Percentiles rank a stretch among this genome's conserved stretches.
Evolutionary conservation across 257 asterid genomes (phyloP).

Genomic region (Solanum megistacrolobum): DNA sequence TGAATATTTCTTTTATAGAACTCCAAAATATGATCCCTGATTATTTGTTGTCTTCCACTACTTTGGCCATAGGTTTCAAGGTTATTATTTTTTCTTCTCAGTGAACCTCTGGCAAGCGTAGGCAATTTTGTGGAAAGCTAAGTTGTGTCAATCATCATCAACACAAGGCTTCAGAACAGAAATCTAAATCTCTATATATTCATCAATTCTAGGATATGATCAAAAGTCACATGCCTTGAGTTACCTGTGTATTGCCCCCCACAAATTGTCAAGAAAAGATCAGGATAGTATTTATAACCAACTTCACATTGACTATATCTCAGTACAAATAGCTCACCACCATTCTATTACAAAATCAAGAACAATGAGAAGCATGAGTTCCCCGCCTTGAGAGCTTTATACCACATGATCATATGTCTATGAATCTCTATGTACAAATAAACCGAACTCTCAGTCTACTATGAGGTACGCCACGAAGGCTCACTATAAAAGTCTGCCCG

Average conservation of each 20-base stretch:
- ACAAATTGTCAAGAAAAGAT: background rate
- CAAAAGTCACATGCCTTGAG: background rate
- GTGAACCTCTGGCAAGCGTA: background rate
- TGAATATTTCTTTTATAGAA: background rate
- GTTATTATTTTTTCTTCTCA: background rate
- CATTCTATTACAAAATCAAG: background rate
- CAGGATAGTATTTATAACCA: background rate
- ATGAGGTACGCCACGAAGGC: background rate
- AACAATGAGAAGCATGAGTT: background rate
- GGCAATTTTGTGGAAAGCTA: background rate
- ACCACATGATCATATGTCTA: background rate
- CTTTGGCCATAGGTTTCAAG: background rate
- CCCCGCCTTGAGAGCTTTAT: background rate
- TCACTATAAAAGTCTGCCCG: background rate
- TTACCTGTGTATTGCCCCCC: background rate
- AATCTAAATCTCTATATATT: background rate
- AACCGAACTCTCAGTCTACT: background rate
- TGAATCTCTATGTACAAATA: background rate
- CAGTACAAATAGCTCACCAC: background rate
- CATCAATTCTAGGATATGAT: background rate
- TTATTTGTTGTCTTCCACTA: background rate
- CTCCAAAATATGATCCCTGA: background rate
- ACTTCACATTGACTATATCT: background rate
- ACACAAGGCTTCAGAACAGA: background rate
- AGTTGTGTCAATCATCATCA: background rate